Evolutionary conservation across 148 eudicot genomes (phyloP), one percentile per base, ranked within the genome.

Genomic region (Hydrangea macrophylla): DNA sequence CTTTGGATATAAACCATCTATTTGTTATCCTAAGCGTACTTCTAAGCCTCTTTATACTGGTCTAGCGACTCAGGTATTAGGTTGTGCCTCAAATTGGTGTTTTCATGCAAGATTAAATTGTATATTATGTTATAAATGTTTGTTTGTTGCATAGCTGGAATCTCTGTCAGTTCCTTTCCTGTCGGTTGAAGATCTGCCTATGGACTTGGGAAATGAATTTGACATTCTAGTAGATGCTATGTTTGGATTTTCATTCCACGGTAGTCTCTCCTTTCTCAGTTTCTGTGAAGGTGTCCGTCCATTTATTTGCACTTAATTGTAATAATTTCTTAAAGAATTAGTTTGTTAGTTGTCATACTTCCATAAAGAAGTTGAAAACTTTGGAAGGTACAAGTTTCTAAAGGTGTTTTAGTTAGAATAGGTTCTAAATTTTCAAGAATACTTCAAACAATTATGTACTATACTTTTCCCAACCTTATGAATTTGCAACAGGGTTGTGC

Each of bases 11-110:
- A 85, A 78, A 71, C 93, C 88, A 48, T 70, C 69, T 35, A 60
- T 95, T 54, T 95, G 97, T 80, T 95, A 95, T 70, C 96, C 99
- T 64, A 95, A 91, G 78, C 97, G 90, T 73, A 89, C 99, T 45
- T 70, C 91, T 59, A 95, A 91, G 79, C 88, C 97, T 75, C 85
- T 95, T 50, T 95, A 95, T 75, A 61, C 70, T 66, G 97, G 97
- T 55, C 83, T 95, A 59, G 93, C 91, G 62, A 87, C 92, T 78
- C 99, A 91, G 99, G 99, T 95, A 80, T 71, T 27, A 36, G 62
- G 51, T 31, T 57, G 62, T 37, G 39, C 11, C 55, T 55, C 24
- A 39, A 68, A 26, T 31, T 35, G 58, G 37, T 60, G 59, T 23
- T 31, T 64, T 55, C 58, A 28, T 25, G 32, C 26, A 18, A 67